Evolutionary conservation across 495 filamentous ascomycete genomes (phyloP).

Genomic region (Cetradonia linearis): DNA sequence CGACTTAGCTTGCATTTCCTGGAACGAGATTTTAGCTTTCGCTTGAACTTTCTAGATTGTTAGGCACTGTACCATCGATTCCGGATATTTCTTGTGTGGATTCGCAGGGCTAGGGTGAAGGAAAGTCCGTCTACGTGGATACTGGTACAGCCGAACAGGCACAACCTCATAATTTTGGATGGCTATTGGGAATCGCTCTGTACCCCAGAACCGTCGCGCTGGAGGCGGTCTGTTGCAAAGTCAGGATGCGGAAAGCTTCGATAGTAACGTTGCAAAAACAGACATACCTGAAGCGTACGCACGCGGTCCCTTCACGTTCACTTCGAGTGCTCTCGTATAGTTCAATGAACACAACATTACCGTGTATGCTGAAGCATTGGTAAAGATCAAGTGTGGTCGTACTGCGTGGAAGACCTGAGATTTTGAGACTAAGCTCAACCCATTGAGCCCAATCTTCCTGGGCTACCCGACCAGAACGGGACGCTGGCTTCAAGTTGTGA

Average conservation of each 20-base stretch:
- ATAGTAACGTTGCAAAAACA: not conserved
- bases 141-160: slow-evolving; percentile 22
- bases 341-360: slow-evolving; percentile 36
- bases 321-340: slow-evolving; percentile 34
- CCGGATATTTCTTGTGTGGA: slow-evolving; percentile 19
- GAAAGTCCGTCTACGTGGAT: slow-evolving; percentile 6
- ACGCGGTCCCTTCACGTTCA: slow-evolving; percentile 25
- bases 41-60: not conserved
- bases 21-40: not conserved
- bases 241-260: not conserved
- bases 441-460: slow-evolving; percentile 32
- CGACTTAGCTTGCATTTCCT: slow-evolving; percentile 18
- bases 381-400: slow-evolving; percentile 32
- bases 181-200: slow-evolving; percentile 25
- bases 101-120: slow-evolving; percentile 21
- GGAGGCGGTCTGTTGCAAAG: slow-evolving; percentile 35
- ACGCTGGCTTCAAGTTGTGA: not conserved
- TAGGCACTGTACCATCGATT: slow-evolving; percentile 20
- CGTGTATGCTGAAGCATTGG: slow-evolving; percentile 33
- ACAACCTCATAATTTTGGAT: slow-evolving; percentile 19
- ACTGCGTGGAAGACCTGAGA: slow-evolving; percentile 30
- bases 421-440: slow-evolving; percentile 32
- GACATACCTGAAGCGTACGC: slow-evolving; percentile 38
- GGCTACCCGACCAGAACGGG: not conserved
- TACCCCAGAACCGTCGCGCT: slow-evolving; percentile 32